A percentile compares a stretch with the other conserved stretches of the same genome.
Conservation (phyloP, 2,329 filamentous ascomycete genomes). For the Colletotrichum echinochloae region DNA sequence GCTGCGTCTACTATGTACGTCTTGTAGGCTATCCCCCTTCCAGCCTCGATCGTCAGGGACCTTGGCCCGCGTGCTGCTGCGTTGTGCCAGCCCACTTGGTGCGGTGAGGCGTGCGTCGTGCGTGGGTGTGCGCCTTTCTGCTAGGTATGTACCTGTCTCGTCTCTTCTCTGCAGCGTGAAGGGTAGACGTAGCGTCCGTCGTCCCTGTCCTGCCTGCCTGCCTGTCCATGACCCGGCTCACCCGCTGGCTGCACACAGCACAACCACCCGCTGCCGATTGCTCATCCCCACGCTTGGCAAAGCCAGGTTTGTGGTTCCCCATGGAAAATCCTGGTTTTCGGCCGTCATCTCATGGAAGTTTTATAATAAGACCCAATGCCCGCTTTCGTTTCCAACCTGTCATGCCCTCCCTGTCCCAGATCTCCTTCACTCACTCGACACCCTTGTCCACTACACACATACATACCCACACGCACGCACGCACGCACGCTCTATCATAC, state of each 20-base stretch:
- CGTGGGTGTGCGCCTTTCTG: conserved; percentile 19
- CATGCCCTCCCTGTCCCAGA: conserved; percentile 28
- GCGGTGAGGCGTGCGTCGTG: conserved; percentile 14
- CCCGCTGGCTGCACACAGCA: conserved; percentile 1
- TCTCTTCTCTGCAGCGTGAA: conserved; percentile 26
- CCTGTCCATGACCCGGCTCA: not conserved
- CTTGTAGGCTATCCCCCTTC: conserved; percentile 33
- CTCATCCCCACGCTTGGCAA: conserved; percentile 39
- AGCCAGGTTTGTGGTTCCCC: conserved; percentile 23
- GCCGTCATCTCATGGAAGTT: conserved; percentile 30
- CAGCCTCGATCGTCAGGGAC: conserved; percentile 39
- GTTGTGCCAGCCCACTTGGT: conserved; percentile 25
- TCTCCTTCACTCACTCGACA: conserved; percentile 21
- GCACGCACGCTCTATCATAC: not conserved
- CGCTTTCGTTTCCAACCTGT: conserved; percentile 27
- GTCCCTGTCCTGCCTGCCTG: not conserved
- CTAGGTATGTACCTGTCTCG: conserved; percentile 19
- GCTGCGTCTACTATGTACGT: conserved; percentile 8
- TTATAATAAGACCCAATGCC: conserved; percentile 40
- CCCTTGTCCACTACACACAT: conserved; percentile 17
- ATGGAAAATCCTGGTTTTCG: conserved; percentile 30
- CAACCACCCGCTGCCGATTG: conserved; percentile 18
- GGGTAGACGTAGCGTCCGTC: not conserved
- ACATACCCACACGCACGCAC: not conserved
- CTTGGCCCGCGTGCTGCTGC: conserved; percentile 29